Percentiles rank a stretch among this genome's conserved stretches.
Conservation (phyloP, 768 basidiomycete species). For the Suillus placidus region DNA sequence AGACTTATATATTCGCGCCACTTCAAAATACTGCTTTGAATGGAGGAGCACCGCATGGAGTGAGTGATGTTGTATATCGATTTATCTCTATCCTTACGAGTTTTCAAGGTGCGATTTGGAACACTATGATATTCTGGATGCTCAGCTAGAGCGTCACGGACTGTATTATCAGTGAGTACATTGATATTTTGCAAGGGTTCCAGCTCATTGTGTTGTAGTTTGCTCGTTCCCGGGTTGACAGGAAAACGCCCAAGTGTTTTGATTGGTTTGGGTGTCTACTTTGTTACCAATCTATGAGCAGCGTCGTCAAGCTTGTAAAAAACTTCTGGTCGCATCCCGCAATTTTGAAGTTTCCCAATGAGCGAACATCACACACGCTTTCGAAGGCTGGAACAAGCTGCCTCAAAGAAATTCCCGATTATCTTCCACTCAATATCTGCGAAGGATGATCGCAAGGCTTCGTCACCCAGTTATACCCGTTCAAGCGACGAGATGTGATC, state of each 20-base stretch:
- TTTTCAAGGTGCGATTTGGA: slow-evolving; percentile 38
- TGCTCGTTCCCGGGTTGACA: slow-evolving; percentile 56
- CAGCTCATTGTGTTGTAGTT: slow-evolving; percentile 30
- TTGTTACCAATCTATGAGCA: slow-evolving; percentile 26
- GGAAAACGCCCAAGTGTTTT: slow-evolving; percentile 63
- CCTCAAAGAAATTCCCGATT: slow-evolving; percentile 50
- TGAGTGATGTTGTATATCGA: slow-evolving; percentile 22
- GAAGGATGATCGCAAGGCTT: slow-evolving; percentile 65
- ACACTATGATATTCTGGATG: slow-evolving; percentile 41
- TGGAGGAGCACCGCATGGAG: slow-evolving; percentile 56
- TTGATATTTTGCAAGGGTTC: not conserved
- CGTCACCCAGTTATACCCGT: too few relatives aligned
- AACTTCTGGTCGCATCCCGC: slow-evolving; percentile 68
- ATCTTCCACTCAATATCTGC: slow-evolving; percentile 64
- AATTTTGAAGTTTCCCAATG: slow-evolving; percentile 65
- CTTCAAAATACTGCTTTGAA: slow-evolving; percentile 49
- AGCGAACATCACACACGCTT: slow-evolving; percentile 33
- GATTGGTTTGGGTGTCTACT: slow-evolving; percentile 49
- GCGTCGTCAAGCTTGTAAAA: slow-evolving; percentile 62
- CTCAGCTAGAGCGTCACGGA: slow-evolving; percentile 7
- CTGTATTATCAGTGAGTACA: slow-evolving; percentile 39
- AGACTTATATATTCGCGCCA: slow-evolving; percentile 48
- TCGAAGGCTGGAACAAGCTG: slow-evolving; percentile 30
- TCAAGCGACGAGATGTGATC: too few relatives aligned
- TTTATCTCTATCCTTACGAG: slow-evolving; percentile 3